These are phyloP conservation scores for Lecanoromycetidae sp. DNA, from an alignment of 2,329 filamentous ascomycete species.

Conservation along the genomic window DNA sequence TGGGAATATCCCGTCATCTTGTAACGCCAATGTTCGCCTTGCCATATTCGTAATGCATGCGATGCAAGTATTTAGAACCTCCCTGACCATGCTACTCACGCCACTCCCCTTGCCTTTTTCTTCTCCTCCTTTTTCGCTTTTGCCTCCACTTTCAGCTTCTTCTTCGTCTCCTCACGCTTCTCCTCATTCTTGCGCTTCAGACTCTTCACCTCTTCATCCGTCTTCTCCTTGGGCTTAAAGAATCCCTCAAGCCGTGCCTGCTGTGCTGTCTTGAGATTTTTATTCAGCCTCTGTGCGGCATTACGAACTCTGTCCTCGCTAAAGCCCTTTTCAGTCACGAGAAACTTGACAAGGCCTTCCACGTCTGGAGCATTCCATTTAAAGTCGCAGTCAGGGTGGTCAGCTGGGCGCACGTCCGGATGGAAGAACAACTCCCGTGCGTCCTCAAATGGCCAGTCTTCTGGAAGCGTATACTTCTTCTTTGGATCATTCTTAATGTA, in stretches of 20 bases:
- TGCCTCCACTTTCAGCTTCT: slow-evolving; percentile 85
- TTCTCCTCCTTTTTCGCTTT: slow-evolving; percentile 92
- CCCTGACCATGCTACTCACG: no score
- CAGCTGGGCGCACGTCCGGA: slow-evolving; percentile 73
- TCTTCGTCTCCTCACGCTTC: slow-evolving; percentile 84
- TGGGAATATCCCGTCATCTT: background rate
- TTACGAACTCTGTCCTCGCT: slow-evolving; percentile 83
- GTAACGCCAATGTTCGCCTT: background rate
- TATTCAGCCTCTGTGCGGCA: slow-evolving; percentile 66
- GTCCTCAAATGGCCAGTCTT: slow-evolving; percentile 94
- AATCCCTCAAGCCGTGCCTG: slow-evolving; percentile 90
- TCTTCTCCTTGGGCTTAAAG: slow-evolving; percentile 86
- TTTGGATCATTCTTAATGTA: slow-evolving; percentile 63
- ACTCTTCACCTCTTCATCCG: slow-evolving; percentile 68
- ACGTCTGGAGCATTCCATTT: slow-evolving; percentile 94
- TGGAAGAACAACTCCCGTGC: slow-evolving; percentile 85
- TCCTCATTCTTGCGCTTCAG: slow-evolving; percentile 91
- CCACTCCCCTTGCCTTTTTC: slow-evolving; percentile 63
- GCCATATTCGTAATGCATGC: no score
- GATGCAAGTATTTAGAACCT: no score
- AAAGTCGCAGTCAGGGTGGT: slow-evolving; percentile 83
- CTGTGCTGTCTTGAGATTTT: slow-evolving; percentile 82
- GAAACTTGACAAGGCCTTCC: slow-evolving; percentile 76
- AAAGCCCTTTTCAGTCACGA: slow-evolving; percentile 93
- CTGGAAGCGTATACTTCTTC: slow-evolving; percentile 71